Base-by-base conservation (phyloP, 1,284 basidiomycete genomes). In the Amylostereum areolatum region DNA sequence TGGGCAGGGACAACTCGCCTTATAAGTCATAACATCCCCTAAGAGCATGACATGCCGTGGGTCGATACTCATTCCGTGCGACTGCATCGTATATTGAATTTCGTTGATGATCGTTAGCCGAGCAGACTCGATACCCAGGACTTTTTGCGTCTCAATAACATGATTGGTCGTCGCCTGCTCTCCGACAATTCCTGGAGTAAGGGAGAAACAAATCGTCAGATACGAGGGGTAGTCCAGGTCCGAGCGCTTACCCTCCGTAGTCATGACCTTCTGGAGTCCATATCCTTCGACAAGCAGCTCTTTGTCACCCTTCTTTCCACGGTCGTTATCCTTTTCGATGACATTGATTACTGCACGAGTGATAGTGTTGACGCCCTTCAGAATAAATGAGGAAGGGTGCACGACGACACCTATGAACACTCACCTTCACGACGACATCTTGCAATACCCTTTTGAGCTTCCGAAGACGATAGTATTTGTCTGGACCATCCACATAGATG, bases 11-110 rank as follows among this genome's bases (percentile, higher is more conserved):
- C 31, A 29, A 39, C 66, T 31, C 55, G 84, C 89, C 83, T 99
- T 99, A 75, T 97, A 98, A 32, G 86, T 87, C 97, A 99, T 99
- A 53, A 98, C 93, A 66, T 99, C 97, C 43, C 95, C 97, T 9
- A 99, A 79, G 46, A 99, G 73, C 93, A 98, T 98, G 61, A 99
- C 92, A 69, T 99, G 97, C 49, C 97, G 89, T 51, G 96, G 96
- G 67, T 99, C 97, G 61, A 99, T 98, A 53, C 85, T 94, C 91
- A 99, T 96, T 59, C 95, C 94, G 73, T 99, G 97, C 48, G 86
- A 89, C 56, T 84, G 81, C 97, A 99, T 99, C 3, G 94, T 99
- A 63, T 90, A 90, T 66, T 97, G 90, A 60, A 99, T 97, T 69
- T 99, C 94, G 63, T 96, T 90, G 70, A 97, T 89, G 66, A 99